Conservation (phyloP, 1,284 basidiomycete genomes). For the Flammula alnicola region DNA sequence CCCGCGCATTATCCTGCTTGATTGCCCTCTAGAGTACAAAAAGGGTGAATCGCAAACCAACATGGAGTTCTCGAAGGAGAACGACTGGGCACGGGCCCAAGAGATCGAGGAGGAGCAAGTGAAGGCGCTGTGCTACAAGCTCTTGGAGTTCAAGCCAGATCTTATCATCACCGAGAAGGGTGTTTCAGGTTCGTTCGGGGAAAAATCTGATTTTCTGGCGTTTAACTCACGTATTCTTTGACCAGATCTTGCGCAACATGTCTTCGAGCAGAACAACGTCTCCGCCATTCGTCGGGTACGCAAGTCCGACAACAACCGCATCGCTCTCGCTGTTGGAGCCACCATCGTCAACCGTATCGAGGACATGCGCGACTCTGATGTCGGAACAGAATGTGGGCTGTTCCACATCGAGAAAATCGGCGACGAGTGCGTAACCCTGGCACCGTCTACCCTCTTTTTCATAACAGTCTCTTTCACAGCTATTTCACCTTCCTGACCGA, state of each 20-base stretch:
- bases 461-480: constrained; percentile 40
- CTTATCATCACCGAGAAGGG: constrained; percentile 98
- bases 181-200: constrained; percentile 87
- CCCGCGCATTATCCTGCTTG: constrained; percentile 89
- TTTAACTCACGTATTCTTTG: no score
- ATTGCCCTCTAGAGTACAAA: constrained; percentile 99
- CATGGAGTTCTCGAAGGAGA: constrained; percentile 96
- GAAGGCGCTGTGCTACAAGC: constrained; percentile 84
- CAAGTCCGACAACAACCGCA: constrained; percentile 99
- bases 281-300: constrained; percentile 93
- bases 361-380: constrained; percentile 89
- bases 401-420: constrained; percentile 98
- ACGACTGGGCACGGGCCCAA: constrained; percentile 92
- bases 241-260: constrained; percentile 91
- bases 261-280: constrained; percentile 88
- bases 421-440: constrained; percentile 74
- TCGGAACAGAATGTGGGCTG: constrained; percentile 92
- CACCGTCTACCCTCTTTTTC: neutral
- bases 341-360: constrained; percentile 98
- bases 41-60: constrained; percentile 99
- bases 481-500: constrained; percentile 97
- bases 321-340: constrained; percentile 93
- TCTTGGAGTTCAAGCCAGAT: constrained; percentile 95
- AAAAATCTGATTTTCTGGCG: no score
- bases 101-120: constrained; percentile 99